Conservation (phyloP, 2,329 filamentous ascomycete genomes). For the Rasamsonia emersonii region DNA sequence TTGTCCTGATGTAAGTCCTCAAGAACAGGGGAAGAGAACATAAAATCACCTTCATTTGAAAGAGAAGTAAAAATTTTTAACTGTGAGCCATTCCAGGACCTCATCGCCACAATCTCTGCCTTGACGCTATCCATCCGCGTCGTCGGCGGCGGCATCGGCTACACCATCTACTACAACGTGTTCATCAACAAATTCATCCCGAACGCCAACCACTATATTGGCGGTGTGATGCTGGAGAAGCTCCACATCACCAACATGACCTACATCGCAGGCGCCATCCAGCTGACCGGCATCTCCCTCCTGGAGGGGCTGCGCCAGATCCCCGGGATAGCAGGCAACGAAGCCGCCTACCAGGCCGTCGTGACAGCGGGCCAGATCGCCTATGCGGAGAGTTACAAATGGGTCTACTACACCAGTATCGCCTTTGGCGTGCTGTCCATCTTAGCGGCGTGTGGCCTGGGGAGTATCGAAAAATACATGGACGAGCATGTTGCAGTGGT, state of each 20-base stretch:
- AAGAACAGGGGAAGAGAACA: not conserved
- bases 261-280: conserved; percentile 43
- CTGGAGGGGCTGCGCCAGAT: conserved; percentile 40
- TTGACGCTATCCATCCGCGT: conserved; percentile 62
- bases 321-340: conserved; percentile 46
- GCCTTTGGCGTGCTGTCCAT: conserved; percentile 52
- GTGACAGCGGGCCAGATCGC: conserved; percentile 48
- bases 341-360: conserved; percentile 44
- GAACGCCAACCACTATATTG: conserved; percentile 42
- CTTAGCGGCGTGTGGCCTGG: conserved; percentile 50
- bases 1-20: conserved; percentile 48
- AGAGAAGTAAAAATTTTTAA: too few species aligned
- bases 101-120: conserved; percentile 61
- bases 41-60: too few species aligned
- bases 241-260: conserved; percentile 42
- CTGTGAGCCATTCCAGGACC: too few species aligned
- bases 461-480: conserved; percentile 51
- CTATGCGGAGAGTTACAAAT: conserved; percentile 51
- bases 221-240: conserved; percentile 40
- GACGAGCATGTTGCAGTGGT: conserved; percentile 50
- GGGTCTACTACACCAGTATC: conserved; percentile 55
- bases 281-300: conserved; percentile 46
- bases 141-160: conserved; percentile 58
- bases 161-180: conserved; percentile 49
- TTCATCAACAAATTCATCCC: conserved; percentile 39